A percentile compares a stretch with the other conserved stretches of the same genome.
Conservation (phyloP, 768 basidiomycete genomes). For the Boletus subcaerulescens region DNA sequence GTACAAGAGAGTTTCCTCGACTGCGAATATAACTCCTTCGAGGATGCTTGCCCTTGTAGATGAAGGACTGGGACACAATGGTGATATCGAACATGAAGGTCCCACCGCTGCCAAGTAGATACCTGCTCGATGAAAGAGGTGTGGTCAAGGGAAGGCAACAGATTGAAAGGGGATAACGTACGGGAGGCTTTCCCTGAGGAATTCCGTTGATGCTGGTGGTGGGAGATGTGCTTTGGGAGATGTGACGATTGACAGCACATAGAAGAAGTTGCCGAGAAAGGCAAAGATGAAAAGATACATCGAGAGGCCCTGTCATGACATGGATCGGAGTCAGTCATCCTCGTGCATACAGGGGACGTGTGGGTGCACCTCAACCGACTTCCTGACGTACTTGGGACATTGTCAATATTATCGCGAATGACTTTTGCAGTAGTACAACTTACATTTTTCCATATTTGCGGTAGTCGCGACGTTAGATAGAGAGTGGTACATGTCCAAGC, state of each 20-base stretch:
- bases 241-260: constrained; percentile 85
- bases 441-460: constrained; percentile 99
- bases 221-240: constrained; percentile 63
- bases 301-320: constrained; percentile 70
- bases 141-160: neutral
- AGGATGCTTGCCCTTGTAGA: constrained; percentile 60
- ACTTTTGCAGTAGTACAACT: constrained; percentile 32
- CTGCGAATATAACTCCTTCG: constrained; percentile 27
- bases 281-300: constrained; percentile 93
- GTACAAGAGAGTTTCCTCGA: constrained; percentile 27
- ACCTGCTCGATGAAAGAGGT: constrained; percentile 41
- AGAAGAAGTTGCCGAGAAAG: constrained; percentile 90
- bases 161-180: constrained; percentile 39
- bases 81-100: constrained; percentile 92
- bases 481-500: constrained; percentile 94
- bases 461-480: constrained; percentile 90
- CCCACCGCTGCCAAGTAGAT: constrained; percentile 88
- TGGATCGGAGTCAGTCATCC: constrained; percentile 4
- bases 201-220: constrained; percentile 58
- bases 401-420: constrained; percentile 1
- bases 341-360: neutral
- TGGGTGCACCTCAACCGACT: constrained; percentile 74
- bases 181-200: constrained; percentile 82
- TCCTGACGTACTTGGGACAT: constrained; percentile 65
- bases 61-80: constrained; percentile 80